Conservation (phyloP, 768 basidiomycete genomes). For the Tulasnella calospora region DNA sequence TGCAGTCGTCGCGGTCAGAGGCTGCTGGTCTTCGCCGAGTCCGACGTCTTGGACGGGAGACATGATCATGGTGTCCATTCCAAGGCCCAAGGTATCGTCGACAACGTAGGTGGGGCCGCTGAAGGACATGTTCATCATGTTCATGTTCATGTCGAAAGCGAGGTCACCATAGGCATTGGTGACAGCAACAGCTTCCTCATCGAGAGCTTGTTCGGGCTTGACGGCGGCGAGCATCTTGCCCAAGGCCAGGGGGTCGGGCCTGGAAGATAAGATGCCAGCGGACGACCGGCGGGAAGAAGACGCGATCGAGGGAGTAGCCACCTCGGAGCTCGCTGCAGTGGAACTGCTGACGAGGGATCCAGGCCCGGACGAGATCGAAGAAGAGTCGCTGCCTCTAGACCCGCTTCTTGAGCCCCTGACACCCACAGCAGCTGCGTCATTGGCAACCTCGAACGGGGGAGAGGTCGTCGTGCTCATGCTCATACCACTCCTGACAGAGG, state of each 20-base stretch:
- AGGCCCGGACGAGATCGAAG: not conserved
- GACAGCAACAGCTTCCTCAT: not conserved
- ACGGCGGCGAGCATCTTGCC: slow-evolving; percentile 2
- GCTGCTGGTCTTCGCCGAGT: not conserved
- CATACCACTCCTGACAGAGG: slow-evolving; percentile 1
- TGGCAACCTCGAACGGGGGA: not conserved
- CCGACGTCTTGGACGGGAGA: not conserved
- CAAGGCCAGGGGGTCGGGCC: not conserved
- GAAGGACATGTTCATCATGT: slow-evolving; percentile 3
- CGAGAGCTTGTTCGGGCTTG: not conserved
- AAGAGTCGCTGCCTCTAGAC: slow-evolving; percentile 1
- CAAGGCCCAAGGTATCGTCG: not conserved
- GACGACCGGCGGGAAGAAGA: slow-evolving; percentile 13
- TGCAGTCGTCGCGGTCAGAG: not conserved
- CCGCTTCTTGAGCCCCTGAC: not conserved
- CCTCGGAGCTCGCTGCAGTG: not conserved
- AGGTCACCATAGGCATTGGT: not conserved
- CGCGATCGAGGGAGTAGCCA: slow-evolving; percentile 7
- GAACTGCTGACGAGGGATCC: not conserved
- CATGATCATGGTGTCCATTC: slow-evolving; percentile 11
- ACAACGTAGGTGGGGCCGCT: not conserved
- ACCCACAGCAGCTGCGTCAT: not conserved
- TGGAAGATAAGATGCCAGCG: not conserved
- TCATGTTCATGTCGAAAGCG: not conserved
- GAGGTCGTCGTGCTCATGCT: slow-evolving; percentile 1